Conservation (phyloP, 441 rosid genomes). For the Adansonia rubrostipa region DNA sequence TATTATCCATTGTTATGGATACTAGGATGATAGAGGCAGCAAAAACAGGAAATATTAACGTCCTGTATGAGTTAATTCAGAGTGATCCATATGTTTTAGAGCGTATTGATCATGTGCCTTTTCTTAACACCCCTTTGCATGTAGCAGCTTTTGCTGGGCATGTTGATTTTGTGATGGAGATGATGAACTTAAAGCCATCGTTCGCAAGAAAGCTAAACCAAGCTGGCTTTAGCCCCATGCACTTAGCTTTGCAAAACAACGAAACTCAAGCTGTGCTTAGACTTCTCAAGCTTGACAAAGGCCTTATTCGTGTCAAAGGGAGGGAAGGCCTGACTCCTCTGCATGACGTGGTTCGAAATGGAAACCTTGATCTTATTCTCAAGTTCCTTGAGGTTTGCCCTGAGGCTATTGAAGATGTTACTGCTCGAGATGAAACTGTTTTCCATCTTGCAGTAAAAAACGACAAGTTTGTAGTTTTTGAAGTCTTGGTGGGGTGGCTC, state of each 20-base stretch:
- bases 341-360: neutral
- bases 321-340: conserved; percentile 26
- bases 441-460: conserved; percentile 2
- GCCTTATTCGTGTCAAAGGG: conserved; percentile 31
- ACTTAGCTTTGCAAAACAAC: neutral
- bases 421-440: neutral
- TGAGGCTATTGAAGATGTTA: neutral
- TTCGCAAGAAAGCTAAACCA: no score
- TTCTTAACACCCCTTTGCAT: neutral
- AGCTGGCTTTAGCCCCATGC: neutral
- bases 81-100: conserved; percentile 29
- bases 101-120: conserved; percentile 23
- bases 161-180: neutral
- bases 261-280: neutral
- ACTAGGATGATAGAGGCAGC: neutral
- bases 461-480: neutral
- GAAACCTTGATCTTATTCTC: neutral
- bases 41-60: neutral
- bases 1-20: neutral
- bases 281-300: conserved; percentile 21
- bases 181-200: neutral
- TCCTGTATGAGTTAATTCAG: conserved; percentile 18
- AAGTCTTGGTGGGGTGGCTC: neutral
- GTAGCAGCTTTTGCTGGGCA: neutral
- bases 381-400: neutral